These are phyloP conservation scores for Botrytis hyacinthi DNA, from an alignment of 2,329 filamentous ascomycete species.

Conservation along the genomic window DNA sequence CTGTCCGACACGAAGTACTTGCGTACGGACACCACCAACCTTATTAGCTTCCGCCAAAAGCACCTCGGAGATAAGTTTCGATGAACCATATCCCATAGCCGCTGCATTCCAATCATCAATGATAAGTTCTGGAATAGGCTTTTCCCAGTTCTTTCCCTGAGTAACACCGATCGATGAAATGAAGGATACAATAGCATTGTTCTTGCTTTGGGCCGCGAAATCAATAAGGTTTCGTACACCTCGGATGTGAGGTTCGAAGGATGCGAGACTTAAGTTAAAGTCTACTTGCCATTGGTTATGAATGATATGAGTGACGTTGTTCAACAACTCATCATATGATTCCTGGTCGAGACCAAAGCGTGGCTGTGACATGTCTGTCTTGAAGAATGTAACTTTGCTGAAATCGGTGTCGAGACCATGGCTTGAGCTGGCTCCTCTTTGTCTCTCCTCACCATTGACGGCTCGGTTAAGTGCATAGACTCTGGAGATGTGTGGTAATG, in stretches of 20 bases:
- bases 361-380: conserved; percentile 48
- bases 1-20: conserved; percentile 49
- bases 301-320: conserved; percentile 30
- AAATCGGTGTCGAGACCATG: conserved; percentile 42
- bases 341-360: conserved; percentile 47
- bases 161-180: conserved; percentile 30
- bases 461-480: conserved; percentile 51
- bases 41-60: conserved; percentile 44
- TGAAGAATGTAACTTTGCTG: conserved; percentile 47
- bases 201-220: conserved; percentile 20
- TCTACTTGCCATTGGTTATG: conserved; percentile 42
- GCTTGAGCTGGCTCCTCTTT: conserved; percentile 36
- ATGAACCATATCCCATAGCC: conserved; percentile 31
- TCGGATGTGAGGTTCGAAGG: conserved; percentile 42
- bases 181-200: conserved; percentile 34
- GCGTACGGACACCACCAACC: conserved; percentile 42
- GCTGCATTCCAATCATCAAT: conserved; percentile 40
- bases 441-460: conserved; percentile 22
- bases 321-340: conserved; percentile 22
- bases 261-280: conserved; percentile 39
- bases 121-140: conserved; percentile 41
- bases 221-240: conserved; percentile 43
- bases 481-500: conserved; percentile 40
- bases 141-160: conserved; percentile 14
- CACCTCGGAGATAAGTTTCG: conserved; percentile 36